Conservation (phyloP, 805 yeast species). For the Yarrowia divulgata region DNA sequence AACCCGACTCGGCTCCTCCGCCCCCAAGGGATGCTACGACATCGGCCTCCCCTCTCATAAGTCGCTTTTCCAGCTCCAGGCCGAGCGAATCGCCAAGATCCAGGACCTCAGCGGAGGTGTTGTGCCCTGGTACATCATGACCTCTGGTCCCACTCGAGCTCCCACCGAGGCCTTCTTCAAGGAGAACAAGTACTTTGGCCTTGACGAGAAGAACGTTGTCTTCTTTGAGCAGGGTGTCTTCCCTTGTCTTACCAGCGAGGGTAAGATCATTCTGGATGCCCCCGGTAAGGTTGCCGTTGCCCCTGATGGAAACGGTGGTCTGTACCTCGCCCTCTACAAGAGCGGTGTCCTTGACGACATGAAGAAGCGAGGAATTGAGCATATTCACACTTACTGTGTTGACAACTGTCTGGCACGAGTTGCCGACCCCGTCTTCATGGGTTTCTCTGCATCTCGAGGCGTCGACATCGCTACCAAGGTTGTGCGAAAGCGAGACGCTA, state of each 20-base stretch:
- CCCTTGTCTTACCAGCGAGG: slow-evolving; percentile 82
- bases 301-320: slow-evolving; percentile 98
- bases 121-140: slow-evolving; percentile 92
- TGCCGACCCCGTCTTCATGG: slow-evolving; percentile 90
- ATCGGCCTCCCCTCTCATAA: slow-evolving; percentile 84
- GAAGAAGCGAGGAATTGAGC: slow-evolving; percentile 71
- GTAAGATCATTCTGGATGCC: slow-evolving; percentile 72
- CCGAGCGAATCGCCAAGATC: slow-evolving; percentile 76
- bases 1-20: slow-evolving; percentile 85
- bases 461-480: slow-evolving; percentile 90
- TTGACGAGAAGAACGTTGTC: slow-evolving; percentile 62
- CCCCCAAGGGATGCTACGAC: slow-evolving; percentile 94
- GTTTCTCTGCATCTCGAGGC: slow-evolving; percentile 73
- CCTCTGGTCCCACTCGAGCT: slow-evolving; percentile 83
- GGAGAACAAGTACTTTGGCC: slow-evolving; percentile 73
- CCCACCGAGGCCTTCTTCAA: slow-evolving; percentile 77
- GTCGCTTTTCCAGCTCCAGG: slow-evolving; percentile 89
- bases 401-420: slow-evolving; percentile 91
- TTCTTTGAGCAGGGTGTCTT: slow-evolving; percentile 95
- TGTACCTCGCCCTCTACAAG: slow-evolving; percentile 79
- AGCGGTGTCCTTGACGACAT: slow-evolving; percentile 75
- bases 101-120: slow-evolving; percentile 56
- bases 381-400: slow-evolving; percentile 95
- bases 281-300: slow-evolving; percentile 71
- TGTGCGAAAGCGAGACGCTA: slow-evolving; percentile 88